Evolutionary conservation across 768 basidiomycete genomes (phyloP).

Genomic region (Hericium alpestre): DNA sequence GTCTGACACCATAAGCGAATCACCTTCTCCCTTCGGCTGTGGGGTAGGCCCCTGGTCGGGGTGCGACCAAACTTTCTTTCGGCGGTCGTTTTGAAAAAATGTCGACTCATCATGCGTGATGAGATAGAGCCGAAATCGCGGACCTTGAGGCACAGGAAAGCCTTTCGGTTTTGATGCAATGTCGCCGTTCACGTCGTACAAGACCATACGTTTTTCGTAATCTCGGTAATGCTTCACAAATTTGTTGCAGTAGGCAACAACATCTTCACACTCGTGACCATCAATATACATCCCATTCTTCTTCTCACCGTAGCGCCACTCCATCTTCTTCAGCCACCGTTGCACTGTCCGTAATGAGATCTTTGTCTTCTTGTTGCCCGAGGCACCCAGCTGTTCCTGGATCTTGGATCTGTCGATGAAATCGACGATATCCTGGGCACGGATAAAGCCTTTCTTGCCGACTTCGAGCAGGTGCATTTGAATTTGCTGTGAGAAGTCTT

Average conservation of each 20-base stretch:
- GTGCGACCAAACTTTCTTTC: constrained; percentile 21
- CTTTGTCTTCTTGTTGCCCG: constrained; percentile 22
- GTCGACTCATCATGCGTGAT: constrained; percentile 30
- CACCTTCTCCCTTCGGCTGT: constrained; percentile 24
- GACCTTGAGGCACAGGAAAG: constrained; percentile 15
- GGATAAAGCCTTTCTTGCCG: constrained; percentile 14
- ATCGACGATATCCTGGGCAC: constrained; percentile 7
- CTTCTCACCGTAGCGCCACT: constrained; percentile 19
- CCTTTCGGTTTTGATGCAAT: constrained; percentile 2
- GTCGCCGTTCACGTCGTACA: constrained; percentile 13
- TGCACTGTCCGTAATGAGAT: constrained; percentile 25
- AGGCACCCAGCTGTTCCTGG: constrained; percentile 24
- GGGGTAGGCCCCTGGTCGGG: constrained; percentile 15
- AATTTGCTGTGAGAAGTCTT: constrained; percentile 21
- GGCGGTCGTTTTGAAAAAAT: constrained; percentile 26
- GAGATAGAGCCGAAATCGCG: constrained; percentile 11
- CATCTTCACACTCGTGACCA: constrained; percentile 28
- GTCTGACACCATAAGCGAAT: constrained; percentile 16
- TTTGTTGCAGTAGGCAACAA: constrained; percentile 21
- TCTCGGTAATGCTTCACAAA: constrained; percentile 17
- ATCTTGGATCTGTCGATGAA: constrained; percentile 4
- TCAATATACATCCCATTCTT: constrained; percentile 28
- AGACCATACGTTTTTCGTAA: constrained; percentile 16
- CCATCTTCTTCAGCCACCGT: constrained; percentile 28
- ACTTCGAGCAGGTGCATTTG: constrained; percentile 15